Evolutionary conservation across 2,329 filamentous ascomycete genomes (phyloP), one percentile per base, ranked within the genome.

Genomic region (Fusarium sp.): DNA sequence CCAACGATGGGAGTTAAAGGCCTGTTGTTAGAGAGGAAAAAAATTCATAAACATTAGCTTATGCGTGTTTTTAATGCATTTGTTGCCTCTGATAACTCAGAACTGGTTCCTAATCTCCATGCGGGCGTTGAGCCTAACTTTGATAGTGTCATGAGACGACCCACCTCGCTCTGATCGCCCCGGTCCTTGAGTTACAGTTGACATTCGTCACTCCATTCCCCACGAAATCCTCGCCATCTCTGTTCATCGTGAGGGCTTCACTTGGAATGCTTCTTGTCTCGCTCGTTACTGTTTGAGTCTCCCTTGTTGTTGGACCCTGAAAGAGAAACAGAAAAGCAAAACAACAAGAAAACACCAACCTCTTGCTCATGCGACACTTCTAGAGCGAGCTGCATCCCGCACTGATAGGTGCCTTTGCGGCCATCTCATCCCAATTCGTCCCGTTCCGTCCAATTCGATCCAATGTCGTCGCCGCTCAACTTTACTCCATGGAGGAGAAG

Each of bases 401-500:
- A 43, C 62, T 63, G 52, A 60, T 45, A 57, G 58, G 72, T 72
- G 65, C 64, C 47, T 57, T 56, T 58, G 44, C 56, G 36, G 63
- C 54, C 46, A 52, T 52, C 39, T 13, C 28, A 31, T 31, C 28
- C 28, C 28, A 13, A 31, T 10, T 10, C 28, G 28, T 28, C 28
- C 28, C 28, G 28, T 31, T 5, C 28, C 28, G 10, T 11, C 49
- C 60, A 66, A 70, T 55, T 36, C 52, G 34, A 28, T 54, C 52
- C 33, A 42, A 87, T 87, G 84, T 84, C 84, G 49, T 82, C 80
- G 64, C 80, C 84, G 6, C 79, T 82, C 59, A 80, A 80, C 68
- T 85, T 86, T 76, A 80, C 83, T 36, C 79, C 84, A 11, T 87
- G 84, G 83, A 79, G 83, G 72, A 81, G 80, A 71, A 81, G 80